phyloP scores from a whole-genome alignment of 106 monocot genomes.

The Dioscorea zingiberensis region DNA sequence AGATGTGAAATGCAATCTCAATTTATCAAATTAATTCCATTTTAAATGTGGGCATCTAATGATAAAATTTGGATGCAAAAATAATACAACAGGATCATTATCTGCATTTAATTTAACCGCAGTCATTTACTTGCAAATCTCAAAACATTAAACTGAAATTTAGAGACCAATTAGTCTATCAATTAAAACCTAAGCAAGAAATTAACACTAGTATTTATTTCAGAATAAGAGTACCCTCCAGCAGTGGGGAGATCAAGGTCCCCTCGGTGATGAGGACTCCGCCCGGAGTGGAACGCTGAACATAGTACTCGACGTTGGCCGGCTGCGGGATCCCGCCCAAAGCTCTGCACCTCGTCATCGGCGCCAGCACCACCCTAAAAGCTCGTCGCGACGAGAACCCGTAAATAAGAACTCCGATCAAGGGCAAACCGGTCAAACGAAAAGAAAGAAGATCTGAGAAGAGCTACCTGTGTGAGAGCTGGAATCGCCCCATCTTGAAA shows the following conservation, averaged over 20 bases:
- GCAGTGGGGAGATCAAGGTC: conserved; percentile 48
- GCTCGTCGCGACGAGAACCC: not conserved
- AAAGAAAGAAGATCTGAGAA: not conserved
- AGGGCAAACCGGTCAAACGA: not conserved
- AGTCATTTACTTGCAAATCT: too few species aligned
- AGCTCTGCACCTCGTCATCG: conserved; percentile 73
- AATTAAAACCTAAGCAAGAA: not conserved
- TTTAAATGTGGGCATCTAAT: too few species aligned
- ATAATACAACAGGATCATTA: too few species aligned
- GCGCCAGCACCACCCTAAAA: conserved; percentile 62
- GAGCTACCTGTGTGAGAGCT: conserved; percentile 52
- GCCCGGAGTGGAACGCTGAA: conserved; percentile 51
- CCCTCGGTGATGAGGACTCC: conserved; percentile 69
- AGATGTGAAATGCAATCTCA: too few species aligned
- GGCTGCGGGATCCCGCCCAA: conserved; percentile 39
- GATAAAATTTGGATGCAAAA: too few species aligned
- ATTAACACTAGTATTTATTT: too few species aligned
- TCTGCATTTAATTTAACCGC: too few species aligned
- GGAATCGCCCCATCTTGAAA: conserved; percentile 56
- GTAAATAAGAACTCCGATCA: not conserved
- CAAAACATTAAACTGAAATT: too few species aligned
- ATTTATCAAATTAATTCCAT: too few species aligned
- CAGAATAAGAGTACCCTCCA: conserved; percentile 40
- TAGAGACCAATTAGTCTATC: not conserved
- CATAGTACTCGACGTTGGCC: conserved; percentile 47